Conservation (phyloP, 1,284 basidiomycete species). For the Malassezia pachydermatis region DNA sequence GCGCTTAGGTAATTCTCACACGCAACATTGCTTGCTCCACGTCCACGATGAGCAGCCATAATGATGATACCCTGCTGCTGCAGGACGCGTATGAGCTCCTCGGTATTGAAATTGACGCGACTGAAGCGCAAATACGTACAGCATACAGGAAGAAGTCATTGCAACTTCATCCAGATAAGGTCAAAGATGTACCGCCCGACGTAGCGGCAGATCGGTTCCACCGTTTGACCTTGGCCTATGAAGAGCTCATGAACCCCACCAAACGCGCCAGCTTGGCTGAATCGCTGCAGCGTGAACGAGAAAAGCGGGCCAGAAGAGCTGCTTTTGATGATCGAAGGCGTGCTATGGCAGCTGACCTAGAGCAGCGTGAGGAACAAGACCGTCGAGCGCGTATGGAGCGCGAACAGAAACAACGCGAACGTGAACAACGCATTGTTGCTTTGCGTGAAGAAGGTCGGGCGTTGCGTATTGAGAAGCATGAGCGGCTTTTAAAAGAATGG, state of each 20-base stretch:
- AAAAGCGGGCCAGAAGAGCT: slow-evolving; percentile 62
- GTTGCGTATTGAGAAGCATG: slow-evolving; percentile 19
- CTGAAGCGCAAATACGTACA: slow-evolving; percentile 69
- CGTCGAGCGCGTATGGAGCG: slow-evolving; percentile 10
- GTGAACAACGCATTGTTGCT: slow-evolving; percentile 13
- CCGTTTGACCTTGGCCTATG: slow-evolving; percentile 71
- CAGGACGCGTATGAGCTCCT: slow-evolving; percentile 48
- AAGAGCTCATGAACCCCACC: slow-evolving; percentile 70
- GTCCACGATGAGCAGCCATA: neutral
- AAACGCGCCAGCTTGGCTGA: slow-evolving; percentile 73
- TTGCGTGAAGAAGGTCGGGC: slow-evolving; percentile 23
- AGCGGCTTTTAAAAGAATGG: slow-evolving; percentile 20
- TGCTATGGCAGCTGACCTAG: slow-evolving; percentile 69
- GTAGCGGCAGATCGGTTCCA: slow-evolving; percentile 68
- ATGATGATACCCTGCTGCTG: neutral
- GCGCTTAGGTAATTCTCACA: too few relatives aligned
- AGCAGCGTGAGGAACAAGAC: slow-evolving; percentile 66
- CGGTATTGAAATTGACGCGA: slow-evolving; percentile 59
- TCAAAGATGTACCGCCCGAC: slow-evolving; percentile 32
- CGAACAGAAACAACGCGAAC: neutral
- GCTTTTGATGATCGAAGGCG: slow-evolving; percentile 69
- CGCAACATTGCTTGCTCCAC: too few relatives aligned
- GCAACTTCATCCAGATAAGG: slow-evolving; percentile 39
- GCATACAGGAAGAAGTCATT: slow-evolving; percentile 54
- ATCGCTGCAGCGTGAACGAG: slow-evolving; percentile 62